Evolutionary conservation across 306 rosid species (phyloP).

Genomic region (Phaseolus lunatus): DNA sequence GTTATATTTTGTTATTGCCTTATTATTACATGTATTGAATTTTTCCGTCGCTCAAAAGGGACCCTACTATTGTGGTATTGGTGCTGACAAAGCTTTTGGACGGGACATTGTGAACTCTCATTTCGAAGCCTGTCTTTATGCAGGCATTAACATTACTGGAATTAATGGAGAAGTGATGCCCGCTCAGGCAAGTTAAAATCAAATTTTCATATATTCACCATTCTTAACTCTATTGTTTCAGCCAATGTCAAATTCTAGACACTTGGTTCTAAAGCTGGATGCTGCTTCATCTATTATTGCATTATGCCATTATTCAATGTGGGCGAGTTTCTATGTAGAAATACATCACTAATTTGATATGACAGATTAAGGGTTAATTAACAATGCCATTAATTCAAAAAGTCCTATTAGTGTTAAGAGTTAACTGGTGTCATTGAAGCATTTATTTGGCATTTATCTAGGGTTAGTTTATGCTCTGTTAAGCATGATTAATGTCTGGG

Average conservation of each 20-base stretch:
- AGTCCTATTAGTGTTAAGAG: too few species aligned
- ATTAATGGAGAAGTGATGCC: constrained; percentile 98
- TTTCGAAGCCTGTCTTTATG: constrained; percentile 88
- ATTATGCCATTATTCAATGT: not conserved
- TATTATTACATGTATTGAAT: not conserved
- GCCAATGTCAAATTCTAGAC: not conserved
- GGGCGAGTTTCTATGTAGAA: too few species aligned
- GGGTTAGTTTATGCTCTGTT: too few species aligned
- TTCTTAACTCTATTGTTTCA: not conserved
- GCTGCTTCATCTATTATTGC: not conserved
- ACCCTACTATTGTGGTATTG: constrained; percentile 84
- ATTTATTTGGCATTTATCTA: too few species aligned
- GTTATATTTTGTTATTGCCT: not conserved
- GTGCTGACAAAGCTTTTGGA: constrained; percentile 89
- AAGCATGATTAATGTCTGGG: too few species aligned
- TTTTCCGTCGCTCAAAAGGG: constrained; percentile 56
- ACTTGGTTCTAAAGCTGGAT: not conserved
- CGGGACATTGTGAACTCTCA: constrained; percentile 86
- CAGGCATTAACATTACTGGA: constrained; percentile 89
- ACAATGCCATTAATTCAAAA: too few species aligned
- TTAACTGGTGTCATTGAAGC: too few species aligned
- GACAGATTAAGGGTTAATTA: too few species aligned
- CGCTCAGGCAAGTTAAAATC: constrained; percentile 62
- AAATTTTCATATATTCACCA: not conserved
- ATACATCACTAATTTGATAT: too few species aligned